phyloP scores from a whole-genome alignment of 2,329 filamentous ascomycete genomes.

The Dothistroma pini region DNA sequence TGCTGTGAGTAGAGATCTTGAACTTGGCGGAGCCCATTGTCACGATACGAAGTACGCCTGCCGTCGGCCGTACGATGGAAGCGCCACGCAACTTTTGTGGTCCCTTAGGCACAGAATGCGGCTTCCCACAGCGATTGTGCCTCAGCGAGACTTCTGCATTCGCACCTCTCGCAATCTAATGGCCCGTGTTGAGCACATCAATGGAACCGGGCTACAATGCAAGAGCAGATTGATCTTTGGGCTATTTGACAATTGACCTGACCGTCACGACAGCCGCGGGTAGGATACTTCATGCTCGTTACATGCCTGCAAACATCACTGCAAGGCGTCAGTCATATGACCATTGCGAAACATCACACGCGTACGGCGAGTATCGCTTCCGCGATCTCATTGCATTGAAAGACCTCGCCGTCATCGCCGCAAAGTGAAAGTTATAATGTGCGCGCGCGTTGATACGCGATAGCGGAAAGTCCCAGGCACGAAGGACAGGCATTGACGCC shows the following conservation, averaged over 20 bases:
- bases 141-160: not conserved
- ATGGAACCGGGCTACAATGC: constrained; percentile 67
- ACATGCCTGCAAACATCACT: constrained; percentile 14
- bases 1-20: not conserved
- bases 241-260: constrained; percentile 28
- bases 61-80: no score
- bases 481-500: not conserved
- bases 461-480: not conserved
- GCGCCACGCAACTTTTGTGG: no score
- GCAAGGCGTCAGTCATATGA: not conserved
- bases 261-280: constrained; percentile 19
- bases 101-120: no score
- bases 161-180: constrained; percentile 66
- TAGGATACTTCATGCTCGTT: constrained; percentile 25
- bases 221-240: constrained; percentile 56
- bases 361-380: not conserved
- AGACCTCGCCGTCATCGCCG: not conserved
- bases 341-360: not conserved
- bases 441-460: not conserved
- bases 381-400: not conserved
- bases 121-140: no score
- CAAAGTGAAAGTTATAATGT: not conserved
- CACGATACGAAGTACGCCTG: not conserved
- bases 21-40: not conserved
- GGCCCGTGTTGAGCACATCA: constrained; percentile 52